Evolutionary conservation across 2,329 filamentous ascomycete species (phyloP).

Genomic region (Aureobasidium uvarum): DNA sequence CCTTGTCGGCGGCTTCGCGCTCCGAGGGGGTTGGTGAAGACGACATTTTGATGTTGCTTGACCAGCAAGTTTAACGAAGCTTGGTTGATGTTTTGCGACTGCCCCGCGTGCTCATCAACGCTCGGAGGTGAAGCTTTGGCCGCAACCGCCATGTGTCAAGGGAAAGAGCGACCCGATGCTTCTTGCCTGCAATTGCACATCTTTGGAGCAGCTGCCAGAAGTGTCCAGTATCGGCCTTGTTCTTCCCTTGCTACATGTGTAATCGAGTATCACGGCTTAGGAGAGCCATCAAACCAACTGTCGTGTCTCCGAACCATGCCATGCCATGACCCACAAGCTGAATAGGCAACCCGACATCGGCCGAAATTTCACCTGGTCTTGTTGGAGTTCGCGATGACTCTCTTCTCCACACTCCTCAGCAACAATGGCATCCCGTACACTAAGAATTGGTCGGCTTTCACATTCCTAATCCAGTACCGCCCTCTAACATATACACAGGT

Average conservation of each 20-base stretch:
- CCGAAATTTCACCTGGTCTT: conserved; percentile 21
- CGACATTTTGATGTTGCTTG: conserved; percentile 27
- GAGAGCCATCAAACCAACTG: background rate
- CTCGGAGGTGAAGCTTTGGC: conserved; percentile 25
- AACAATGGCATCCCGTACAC: conserved; percentile 61
- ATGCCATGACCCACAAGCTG: conserved; percentile 1
- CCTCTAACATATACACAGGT: conserved; percentile 53
- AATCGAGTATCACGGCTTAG: too few species aligned
- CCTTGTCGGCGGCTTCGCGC: conserved; percentile 56
- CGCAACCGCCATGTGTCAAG: background rate
- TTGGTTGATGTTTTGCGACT: conserved; percentile 21
- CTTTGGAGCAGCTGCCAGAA: background rate
- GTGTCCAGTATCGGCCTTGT: background rate
- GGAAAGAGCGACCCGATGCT: background rate
- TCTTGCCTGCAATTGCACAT: background rate
- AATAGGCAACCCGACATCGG: conserved; percentile 22
- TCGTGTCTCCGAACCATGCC: conserved; percentile 5
- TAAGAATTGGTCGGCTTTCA: conserved; percentile 62
- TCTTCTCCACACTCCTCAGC: conserved; percentile 22
- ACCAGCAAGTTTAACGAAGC: background rate
- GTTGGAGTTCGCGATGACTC: background rate
- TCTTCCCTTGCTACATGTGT: background rate
- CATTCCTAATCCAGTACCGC: conserved; percentile 7
- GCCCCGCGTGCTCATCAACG: conserved; percentile 10
- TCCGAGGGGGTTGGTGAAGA: conserved; percentile 53